These are phyloP conservation scores for Umbilicus rupestris DNA, from an alignment of 164 flowering plant genomes.

Conservation along the genomic window DNA sequence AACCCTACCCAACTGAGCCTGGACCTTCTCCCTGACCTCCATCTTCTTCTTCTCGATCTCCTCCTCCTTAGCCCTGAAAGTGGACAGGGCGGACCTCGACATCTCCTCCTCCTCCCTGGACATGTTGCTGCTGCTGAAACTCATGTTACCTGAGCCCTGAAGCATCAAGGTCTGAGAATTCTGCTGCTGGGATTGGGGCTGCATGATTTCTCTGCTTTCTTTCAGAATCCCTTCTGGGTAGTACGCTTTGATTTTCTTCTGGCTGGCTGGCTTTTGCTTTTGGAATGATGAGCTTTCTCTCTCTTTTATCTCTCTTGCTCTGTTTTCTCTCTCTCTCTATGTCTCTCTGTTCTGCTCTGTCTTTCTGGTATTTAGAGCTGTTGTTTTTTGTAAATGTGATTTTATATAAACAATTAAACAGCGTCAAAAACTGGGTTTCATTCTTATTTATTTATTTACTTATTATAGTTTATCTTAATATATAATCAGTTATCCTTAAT, in stretches of 20 bases:
- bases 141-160: slow-evolving; percentile 30
- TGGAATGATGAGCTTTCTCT: background rate
- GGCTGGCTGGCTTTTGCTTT: background rate
- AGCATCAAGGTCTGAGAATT: slow-evolving; percentile 18
- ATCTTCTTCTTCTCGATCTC: slow-evolving; percentile 51
- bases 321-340: background rate
- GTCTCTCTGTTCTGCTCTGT: background rate
- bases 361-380: no score
- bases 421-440: no score
- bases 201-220: slow-evolving; percentile 15
- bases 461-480: no score
- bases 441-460: no score
- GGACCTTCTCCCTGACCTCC: slow-evolving; percentile 43
- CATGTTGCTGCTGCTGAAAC: slow-evolving; percentile 37
- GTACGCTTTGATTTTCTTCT: background rate
- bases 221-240: background rate
- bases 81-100: slow-evolving; percentile 37
- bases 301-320: background rate
- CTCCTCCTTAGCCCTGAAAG: slow-evolving; percentile 44
- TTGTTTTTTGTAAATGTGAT: no score
- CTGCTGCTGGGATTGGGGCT: slow-evolving; percentile 13
- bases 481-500: no score
- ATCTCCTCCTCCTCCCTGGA: slow-evolving; percentile 44
- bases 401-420: no score
- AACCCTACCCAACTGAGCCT: slow-evolving; percentile 41